A percentile compares a stretch with the other conserved stretches of the same genome.
Conservation (phyloP, 345 rosid species). For the Hypericum androsaemum region DNA sequence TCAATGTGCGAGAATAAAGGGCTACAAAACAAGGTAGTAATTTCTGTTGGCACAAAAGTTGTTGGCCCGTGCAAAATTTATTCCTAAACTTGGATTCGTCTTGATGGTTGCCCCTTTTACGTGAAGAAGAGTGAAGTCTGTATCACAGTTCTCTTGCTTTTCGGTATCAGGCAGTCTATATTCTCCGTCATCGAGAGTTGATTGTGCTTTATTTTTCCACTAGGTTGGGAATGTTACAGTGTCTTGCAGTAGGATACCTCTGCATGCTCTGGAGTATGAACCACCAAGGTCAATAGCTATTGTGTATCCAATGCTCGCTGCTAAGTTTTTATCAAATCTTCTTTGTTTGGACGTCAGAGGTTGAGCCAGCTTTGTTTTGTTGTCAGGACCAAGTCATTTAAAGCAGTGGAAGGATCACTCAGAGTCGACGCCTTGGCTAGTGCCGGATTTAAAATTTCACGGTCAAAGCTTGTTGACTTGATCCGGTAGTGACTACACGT, state of each 20-base stretch:
- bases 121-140: too few species aligned
- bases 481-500: slow-evolving; percentile 45
- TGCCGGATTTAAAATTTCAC: slow-evolving; percentile 92
- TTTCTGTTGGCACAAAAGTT: too few species aligned
- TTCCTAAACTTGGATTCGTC: too few species aligned
- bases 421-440: slow-evolving; percentile 94
- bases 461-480: slow-evolving; percentile 69
- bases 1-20: too few species aligned
- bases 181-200: background rate
- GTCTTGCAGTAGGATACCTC: slow-evolving; percentile 62
- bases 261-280: slow-evolving; percentile 76
- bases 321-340: slow-evolving; percentile 4
- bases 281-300: slow-evolving; percentile 56
- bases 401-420: slow-evolving; percentile 72
- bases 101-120: too few species aligned
- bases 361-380: too few species aligned
- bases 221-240: slow-evolving; percentile 86
- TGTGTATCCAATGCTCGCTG: background rate
- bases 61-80: too few species aligned
- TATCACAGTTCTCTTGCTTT: background rate
- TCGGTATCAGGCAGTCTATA: background rate
- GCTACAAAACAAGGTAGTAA: too few species aligned
- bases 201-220: slow-evolving; percentile 8
- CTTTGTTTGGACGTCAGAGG: background rate
- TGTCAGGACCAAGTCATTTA: slow-evolving; percentile 26